Evolutionary conservation across 345 rosid species (phyloP), one percentile per base, ranked within the genome.

Genomic region (Lumnitzera racemosa): DNA sequence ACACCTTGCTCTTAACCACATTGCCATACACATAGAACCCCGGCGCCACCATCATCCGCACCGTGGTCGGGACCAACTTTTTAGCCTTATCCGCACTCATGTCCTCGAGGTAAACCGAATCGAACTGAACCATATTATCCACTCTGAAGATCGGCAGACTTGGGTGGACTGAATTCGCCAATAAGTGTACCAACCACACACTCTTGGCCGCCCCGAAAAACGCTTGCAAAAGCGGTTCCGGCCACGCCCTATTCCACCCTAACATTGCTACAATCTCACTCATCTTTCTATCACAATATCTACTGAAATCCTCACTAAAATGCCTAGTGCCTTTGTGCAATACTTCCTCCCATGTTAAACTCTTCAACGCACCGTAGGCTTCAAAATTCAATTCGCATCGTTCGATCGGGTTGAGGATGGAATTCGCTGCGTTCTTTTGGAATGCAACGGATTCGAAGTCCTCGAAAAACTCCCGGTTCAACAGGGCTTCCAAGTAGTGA

Each of bases 91-190:
- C 90, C 4, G 85, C 85, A 46, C 86, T 87, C 66, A 77, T 72
- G 61, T 84, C 97, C 55, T 90, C 97, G 96, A 94, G 90, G 76
- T 88, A 94, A 61, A 83, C 67, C 10, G 85, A 76, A 64, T 94
- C 89, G 41, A 88, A 94, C 63, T 64, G 58, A 46, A 72, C 72
- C 47, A 80, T 84, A 47, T 67, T 80, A 65, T 86, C 96, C 51
- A 90, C 89, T 49, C 95, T 80, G 51, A 86, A 88, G 36, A 94
- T 84, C 3, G 88, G 86, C 55, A 88, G 50, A 7, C 79, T 78
- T 2, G 99, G 99, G 65, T 94, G 95, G 56, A 88, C 85, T 41
- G 99, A 94, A 63, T 88, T 90, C 47, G 99, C 97, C 73, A 94
- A 74, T 11, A 88, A 78, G 73, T 94, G 99, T 48, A 88, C 89